phyloP scores from a whole-genome alignment of 352 stramenopile genomes.

The Thraustochytrium sp. region DNA sequence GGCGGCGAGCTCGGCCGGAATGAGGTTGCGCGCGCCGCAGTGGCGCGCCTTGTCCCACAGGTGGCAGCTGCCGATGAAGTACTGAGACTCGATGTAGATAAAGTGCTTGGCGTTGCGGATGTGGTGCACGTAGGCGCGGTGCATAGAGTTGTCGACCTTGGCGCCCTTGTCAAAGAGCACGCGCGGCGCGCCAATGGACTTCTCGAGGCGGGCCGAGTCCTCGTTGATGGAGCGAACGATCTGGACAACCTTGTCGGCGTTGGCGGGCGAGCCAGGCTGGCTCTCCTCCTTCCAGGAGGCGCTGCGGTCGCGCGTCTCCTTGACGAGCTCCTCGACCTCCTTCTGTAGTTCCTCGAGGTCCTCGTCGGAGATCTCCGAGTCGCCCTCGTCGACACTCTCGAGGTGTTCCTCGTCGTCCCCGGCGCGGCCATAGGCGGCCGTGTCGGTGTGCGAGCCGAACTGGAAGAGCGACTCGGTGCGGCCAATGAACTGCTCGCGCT shows the following conservation, averaged over 20 bases:
- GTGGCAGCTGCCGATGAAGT: conserved; percentile 69
- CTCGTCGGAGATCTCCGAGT: conserved; percentile 23
- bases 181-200: neutral
- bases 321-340: neutral
- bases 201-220: conserved; percentile 1
- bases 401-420: neutral
- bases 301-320: neutral
- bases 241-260: conserved; percentile 32
- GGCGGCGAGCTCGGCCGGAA: conserved; percentile 32
- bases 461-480: conserved; percentile 4
- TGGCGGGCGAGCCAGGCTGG: neutral
- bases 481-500: conserved; percentile 4
- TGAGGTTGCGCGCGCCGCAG: conserved; percentile 35
- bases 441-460: neutral
- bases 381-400: neutral
- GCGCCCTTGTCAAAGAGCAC: conserved; percentile 38
- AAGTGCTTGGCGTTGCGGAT: conserved; percentile 53
- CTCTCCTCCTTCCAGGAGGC: conserved; percentile 9
- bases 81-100: conserved; percentile 87
- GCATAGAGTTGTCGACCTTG: conserved; percentile 46
- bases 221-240: conserved; percentile 24
- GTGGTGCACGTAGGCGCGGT: conserved; percentile 39
- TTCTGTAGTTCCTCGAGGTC: conserved; percentile 33
- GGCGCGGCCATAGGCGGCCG: neutral
- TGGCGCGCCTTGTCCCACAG: conserved; percentile 53